These are phyloP conservation scores for Cutaneotrichosporon dermatis DNA, from an alignment of 1,284 basidiomycete species.

Conservation along the genomic window DNA sequence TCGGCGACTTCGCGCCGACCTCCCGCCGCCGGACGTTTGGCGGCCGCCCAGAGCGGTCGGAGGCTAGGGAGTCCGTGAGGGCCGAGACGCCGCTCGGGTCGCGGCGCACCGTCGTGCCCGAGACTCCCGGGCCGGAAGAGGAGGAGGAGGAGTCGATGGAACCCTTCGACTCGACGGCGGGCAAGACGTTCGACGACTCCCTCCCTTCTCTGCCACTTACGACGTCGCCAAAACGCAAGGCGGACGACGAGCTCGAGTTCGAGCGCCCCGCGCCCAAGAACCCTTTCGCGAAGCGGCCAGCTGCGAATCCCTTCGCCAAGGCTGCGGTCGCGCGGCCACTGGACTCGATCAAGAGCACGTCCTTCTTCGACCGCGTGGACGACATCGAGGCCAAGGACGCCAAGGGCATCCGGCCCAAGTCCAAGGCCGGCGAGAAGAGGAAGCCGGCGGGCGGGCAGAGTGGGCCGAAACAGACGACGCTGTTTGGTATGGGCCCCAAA, in stretches of 20 bases:
- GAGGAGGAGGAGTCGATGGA: constrained; percentile 1
- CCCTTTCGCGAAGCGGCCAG: constrained; percentile 50
- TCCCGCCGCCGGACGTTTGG: constrained; percentile 32
- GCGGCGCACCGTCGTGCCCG: constrained; percentile 33
- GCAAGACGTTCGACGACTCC: not conserved
- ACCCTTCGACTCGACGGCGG: constrained; percentile 2
- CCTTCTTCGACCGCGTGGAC: constrained; percentile 88
- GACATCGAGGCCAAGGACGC: constrained; percentile 38
- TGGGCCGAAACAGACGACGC: constrained; percentile 43
- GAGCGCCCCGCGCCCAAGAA: constrained; percentile 35
- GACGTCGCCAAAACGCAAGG: constrained; percentile 14
- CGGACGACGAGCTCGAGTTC: constrained; percentile 12
- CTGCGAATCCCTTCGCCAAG: constrained; percentile 48
- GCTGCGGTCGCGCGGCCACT: constrained; percentile 31
- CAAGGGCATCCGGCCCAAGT: not conserved
- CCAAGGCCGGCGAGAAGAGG: constrained; percentile 21
- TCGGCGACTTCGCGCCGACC: constrained; percentile 40
- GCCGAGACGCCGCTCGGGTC: constrained; percentile 27
- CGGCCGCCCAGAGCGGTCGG: constrained; percentile 8
- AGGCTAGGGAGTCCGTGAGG: not conserved
- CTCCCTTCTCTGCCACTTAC: not conserved
- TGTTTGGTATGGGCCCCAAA: constrained; percentile 32
- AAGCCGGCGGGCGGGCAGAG: constrained; percentile 21
- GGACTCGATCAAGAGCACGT: constrained; percentile 76
- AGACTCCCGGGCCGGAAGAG: constrained; percentile 28